Conservation (phyloP, 2,329 filamentous ascomycete genomes). For the Colletotrichum paranaense region DNA sequence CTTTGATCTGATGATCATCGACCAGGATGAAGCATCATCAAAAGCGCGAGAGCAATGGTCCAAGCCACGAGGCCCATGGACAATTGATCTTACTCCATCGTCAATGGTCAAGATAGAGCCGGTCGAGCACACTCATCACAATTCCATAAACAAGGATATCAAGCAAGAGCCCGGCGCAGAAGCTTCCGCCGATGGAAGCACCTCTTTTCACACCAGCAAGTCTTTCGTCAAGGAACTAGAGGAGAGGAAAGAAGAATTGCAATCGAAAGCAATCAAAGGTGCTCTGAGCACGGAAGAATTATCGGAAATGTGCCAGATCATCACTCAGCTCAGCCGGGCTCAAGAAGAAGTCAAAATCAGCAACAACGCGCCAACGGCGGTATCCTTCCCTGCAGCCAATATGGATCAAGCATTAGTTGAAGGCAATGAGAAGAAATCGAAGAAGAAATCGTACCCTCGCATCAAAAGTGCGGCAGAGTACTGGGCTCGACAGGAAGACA, state of each 20-base stretch:
- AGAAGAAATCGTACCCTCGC: neutral
- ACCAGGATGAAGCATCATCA: neutral
- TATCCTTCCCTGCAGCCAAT: no score
- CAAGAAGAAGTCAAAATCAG: neutral
- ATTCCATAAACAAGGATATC: no score
- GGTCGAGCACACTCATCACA: no score
- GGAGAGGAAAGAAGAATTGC: neutral
- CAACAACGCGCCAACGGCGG: neutral
- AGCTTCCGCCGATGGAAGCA: no score
- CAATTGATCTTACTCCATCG: neutral
- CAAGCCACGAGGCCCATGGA: neutral
- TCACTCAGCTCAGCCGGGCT: neutral
- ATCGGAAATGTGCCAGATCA: neutral
- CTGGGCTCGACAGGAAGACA: neutral
- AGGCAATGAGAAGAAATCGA: neutral
- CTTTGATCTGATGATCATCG: neutral
- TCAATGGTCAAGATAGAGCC: neutral
- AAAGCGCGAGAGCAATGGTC: neutral
- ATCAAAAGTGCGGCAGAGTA: neutral
- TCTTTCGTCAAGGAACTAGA: neutral
- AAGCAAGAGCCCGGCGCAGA: no score
- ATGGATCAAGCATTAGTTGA: neutral
- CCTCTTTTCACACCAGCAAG: neutral
- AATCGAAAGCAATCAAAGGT: neutral
- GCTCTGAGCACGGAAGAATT: neutral